Percentiles rank a stretch among this genome's conserved stretches.
Conservation (phyloP, 352 stramenopile genomes). For the Phytophthora citrophthora region DNA sequence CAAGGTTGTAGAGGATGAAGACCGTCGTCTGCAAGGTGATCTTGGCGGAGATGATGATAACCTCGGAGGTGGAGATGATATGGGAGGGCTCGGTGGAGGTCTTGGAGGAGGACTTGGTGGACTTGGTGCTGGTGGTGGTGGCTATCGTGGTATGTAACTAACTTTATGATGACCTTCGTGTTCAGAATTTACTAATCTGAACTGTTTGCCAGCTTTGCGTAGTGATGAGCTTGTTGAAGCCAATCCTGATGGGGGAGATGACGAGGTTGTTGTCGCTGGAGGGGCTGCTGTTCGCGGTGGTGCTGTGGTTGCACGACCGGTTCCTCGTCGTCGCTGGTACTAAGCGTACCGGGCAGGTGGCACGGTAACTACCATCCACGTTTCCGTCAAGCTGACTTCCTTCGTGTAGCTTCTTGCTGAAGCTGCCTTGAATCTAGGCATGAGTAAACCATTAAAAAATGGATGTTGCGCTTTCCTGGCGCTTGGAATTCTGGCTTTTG, state of each 20-base stretch:
- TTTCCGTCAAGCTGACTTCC: not conserved
- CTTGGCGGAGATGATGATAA: not conserved
- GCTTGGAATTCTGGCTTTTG: not conserved
- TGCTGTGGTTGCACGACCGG: constrained; percentile 27
- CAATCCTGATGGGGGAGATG: not conserved
- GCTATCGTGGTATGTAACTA: constrained; percentile 11
- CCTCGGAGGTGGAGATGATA: not conserved
- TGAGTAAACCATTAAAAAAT: constrained; percentile 16
- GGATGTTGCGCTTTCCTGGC: constrained; percentile 8
- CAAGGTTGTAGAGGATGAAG: constrained; percentile 3
- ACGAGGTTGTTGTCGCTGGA: constrained; percentile 32
- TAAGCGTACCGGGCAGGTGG: not conserved
- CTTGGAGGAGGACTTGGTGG: not conserved
- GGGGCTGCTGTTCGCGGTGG: constrained; percentile 23
- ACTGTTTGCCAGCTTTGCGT: constrained; percentile 15
- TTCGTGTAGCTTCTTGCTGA: constrained; percentile 6
- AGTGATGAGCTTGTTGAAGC: not conserved
- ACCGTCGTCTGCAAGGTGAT: constrained; percentile 12
- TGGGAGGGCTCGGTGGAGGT: constrained; percentile 3
- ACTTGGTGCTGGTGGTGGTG: constrained; percentile 9
- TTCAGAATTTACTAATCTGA: not conserved
- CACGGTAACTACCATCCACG: not conserved
- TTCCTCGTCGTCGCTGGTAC: constrained; percentile 23
- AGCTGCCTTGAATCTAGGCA: not conserved
- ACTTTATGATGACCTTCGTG: no score